Conservation (phyloP, 2,329 filamentous ascomycete species). For the Penicillium sp. region DNA sequence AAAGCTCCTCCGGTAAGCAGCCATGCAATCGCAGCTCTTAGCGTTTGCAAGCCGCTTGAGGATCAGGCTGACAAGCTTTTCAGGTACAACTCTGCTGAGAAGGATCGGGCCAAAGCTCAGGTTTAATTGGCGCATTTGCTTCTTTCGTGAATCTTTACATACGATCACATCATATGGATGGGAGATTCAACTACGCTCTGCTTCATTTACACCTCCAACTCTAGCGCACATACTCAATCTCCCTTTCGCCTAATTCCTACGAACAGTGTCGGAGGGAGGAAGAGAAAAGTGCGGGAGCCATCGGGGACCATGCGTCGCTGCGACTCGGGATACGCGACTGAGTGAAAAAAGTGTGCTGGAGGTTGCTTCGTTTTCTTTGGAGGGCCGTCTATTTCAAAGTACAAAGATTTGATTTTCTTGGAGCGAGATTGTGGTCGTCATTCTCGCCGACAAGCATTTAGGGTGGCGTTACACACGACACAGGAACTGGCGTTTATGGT, state of each 20-base stretch:
- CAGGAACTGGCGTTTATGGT: constrained; percentile 10
- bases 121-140: constrained; percentile 14
- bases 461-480: constrained; percentile 9
- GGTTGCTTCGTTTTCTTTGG: neutral
- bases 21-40: constrained; percentile 24
- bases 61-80: constrained; percentile 1
- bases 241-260: neutral
- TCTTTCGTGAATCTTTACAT: neutral
- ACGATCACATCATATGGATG: constrained; percentile 1
- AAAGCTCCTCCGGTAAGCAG: constrained; percentile 81
- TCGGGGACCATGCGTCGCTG: neutral
- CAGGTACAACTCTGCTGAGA: constrained; percentile 34
- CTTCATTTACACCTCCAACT: neutral
- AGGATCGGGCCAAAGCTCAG: constrained; percentile 28
- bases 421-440: neutral
- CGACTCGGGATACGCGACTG: neutral
- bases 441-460: constrained; percentile 10
- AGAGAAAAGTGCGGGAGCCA: neutral
- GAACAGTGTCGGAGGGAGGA: neutral
- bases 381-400: neutral
- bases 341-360: neutral
- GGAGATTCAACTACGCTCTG: neutral
- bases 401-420: neutral
- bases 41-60: neutral
- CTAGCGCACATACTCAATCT: neutral